These are phyloP conservation scores for Cyclocybe cylindracea DNA, from an alignment of 768 basidiomycete species.

Conservation along the genomic window DNA sequence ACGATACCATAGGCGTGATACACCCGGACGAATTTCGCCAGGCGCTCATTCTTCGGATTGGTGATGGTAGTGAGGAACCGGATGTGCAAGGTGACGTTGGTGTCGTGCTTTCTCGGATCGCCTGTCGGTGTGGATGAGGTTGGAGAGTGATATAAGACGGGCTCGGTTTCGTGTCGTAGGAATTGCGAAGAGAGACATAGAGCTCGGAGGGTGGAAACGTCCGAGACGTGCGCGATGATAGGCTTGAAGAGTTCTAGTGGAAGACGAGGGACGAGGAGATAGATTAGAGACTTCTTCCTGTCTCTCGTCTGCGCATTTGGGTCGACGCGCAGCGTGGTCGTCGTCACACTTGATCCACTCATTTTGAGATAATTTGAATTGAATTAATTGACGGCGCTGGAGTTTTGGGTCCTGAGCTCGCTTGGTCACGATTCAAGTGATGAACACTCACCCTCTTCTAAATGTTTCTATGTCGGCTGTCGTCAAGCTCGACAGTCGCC, in stretches of 20 bases:
- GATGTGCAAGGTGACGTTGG: constrained; percentile 7
- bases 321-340: too few relatives aligned
- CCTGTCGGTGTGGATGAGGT: background rate
- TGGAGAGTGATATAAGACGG: constrained; percentile 2
- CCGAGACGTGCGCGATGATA: constrained; percentile 6
- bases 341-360: too few relatives aligned
- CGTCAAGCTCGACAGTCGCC: too few relatives aligned
- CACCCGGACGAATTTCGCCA: constrained; percentile 5
- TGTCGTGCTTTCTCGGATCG: background rate
- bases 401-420: too few relatives aligned
- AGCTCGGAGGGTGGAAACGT: constrained; percentile 1
- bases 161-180: constrained; percentile 11
- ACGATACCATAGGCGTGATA: constrained; percentile 10
- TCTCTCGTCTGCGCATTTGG: too few relatives aligned
- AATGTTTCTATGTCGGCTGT: too few relatives aligned
- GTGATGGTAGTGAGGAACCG: constrained; percentile 10
- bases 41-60: background rate
- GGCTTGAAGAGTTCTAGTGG: constrained; percentile 16
- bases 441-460: too few relatives aligned
- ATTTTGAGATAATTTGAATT: too few relatives aligned
- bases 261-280: background rate
- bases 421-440: too few relatives aligned
- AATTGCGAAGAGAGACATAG: background rate
- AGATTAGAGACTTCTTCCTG: too few relatives aligned
- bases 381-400: too few relatives aligned